These are phyloP conservation scores for Chloris gayana DNA, from an alignment of 176 grass and related monocot genomes.

Conservation along the genomic window DNA sequence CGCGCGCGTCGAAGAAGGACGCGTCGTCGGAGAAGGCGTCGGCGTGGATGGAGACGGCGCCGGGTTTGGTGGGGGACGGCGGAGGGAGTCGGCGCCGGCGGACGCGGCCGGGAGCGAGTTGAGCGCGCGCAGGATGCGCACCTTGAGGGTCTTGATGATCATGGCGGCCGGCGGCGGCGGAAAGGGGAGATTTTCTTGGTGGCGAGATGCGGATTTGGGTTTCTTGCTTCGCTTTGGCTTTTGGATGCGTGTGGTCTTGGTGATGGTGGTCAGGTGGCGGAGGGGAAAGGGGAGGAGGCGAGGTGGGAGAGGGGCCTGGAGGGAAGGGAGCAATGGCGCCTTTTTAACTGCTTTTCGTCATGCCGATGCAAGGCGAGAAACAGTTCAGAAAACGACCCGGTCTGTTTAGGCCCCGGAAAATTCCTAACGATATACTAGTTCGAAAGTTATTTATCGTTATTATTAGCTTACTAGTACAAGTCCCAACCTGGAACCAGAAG, in stretches of 20 bases:
- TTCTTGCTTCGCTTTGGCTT: conserved; percentile 9
- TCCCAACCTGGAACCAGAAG: not conserved
- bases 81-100: conserved; percentile 21
- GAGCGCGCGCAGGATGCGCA: conserved; percentile 55
- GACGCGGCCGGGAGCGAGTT: conserved; percentile 22
- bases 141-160: conserved; percentile 59
- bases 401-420: not conserved
- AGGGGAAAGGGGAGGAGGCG: not conserved
- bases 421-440: not conserved
- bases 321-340: not conserved
- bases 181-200: not conserved
- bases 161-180: conserved; percentile 20
- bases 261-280: conserved; percentile 21
- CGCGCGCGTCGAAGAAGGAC: conserved; percentile 45
- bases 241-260: conserved; percentile 50
- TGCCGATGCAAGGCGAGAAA: conserved; percentile 9
- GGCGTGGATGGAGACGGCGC: not conserved
- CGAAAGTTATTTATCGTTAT: not conserved
- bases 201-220: not conserved
- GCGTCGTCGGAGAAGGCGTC: conserved; percentile 47
- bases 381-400: not conserved
- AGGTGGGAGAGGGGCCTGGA: not conserved
- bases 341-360: conserved; percentile 38
- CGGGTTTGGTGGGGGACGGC: conserved; percentile 47
- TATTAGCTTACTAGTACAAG: no score